A percentile compares a stretch with the other conserved stretches of the same genome.
Conservation (phyloP, 106 monocot species). For the Dioscorea zingiberensis region DNA sequence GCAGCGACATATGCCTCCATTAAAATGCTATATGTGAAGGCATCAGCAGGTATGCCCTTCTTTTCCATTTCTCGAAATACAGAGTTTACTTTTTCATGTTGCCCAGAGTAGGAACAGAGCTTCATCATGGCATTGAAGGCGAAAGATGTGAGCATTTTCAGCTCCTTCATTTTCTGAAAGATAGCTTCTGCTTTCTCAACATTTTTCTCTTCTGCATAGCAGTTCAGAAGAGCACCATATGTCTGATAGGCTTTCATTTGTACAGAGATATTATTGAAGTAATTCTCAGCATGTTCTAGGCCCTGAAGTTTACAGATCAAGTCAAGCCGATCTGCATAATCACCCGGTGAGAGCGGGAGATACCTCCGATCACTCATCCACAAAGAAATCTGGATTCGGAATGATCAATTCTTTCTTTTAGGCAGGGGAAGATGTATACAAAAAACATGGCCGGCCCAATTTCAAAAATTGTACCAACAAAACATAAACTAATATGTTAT, state of each 20-base stretch:
- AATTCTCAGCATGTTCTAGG: conserved; percentile 22
- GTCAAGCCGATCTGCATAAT: conserved; percentile 18
- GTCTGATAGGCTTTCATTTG: conserved; percentile 14
- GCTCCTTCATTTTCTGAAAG: conserved; percentile 18
- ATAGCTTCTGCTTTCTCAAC: conserved; percentile 28
- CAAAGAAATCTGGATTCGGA: conserved; percentile 19
- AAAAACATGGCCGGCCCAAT: too few species aligned
- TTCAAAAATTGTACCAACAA: too few species aligned
- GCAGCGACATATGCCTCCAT: conserved; percentile 15
- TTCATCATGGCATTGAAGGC: conserved; percentile 18
- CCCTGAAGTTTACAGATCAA: conserved; percentile 21
- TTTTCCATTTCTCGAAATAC: conserved; percentile 14
- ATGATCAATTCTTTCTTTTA: too few species aligned
- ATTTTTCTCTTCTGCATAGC: conserved; percentile 24
- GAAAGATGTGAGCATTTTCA: conserved; percentile 7
- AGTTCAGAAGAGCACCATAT: conserved; percentile 22
- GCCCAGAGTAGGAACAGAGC: conserved; percentile 14
- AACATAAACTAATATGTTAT: too few species aligned
- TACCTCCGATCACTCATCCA: conserved; percentile 42
- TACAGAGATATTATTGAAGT: conserved; percentile 15
- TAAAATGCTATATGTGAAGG: conserved; percentile 9
- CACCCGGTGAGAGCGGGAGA: conserved; percentile 21
- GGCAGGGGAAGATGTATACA: too few species aligned
- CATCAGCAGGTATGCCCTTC: conserved; percentile 11
- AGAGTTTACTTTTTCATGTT: conserved; percentile 4